phyloP scores from a whole-genome alignment of 2,329 filamentous ascomycete species.

The Cercospora beticola region DNA sequence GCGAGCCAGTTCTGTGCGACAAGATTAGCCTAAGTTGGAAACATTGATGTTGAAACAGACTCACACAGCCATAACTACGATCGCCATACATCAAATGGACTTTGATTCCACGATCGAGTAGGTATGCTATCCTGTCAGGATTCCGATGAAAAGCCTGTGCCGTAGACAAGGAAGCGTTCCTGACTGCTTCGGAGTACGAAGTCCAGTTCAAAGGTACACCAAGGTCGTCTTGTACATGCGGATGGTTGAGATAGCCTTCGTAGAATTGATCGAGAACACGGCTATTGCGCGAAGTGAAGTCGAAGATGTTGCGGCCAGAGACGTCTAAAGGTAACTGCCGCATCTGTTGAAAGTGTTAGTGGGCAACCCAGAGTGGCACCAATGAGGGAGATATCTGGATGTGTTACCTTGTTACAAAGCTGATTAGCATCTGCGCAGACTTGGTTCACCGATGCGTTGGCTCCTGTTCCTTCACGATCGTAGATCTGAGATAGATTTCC shows the following conservation, averaged over 20 bases:
- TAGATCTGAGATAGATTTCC: conserved; percentile 39
- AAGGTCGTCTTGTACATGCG: conserved; percentile 56
- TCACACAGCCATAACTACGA: conserved; percentile 49
- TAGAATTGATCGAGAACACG: conserved; percentile 39
- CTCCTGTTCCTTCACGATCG: conserved; percentile 51
- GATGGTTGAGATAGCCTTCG: conserved; percentile 55
- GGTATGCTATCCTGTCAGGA: conserved; percentile 51
- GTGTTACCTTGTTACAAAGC: conserved; percentile 43
- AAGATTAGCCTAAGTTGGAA: conserved; percentile 24
- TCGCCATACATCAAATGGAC: conserved; percentile 58
- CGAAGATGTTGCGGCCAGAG: conserved; percentile 52
- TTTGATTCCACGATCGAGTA: conserved; percentile 58
- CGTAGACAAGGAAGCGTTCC: conserved; percentile 27
- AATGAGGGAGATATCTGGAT: no score
- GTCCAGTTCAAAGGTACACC: conserved; percentile 60
- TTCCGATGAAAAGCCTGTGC: conserved; percentile 53
- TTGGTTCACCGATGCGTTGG: conserved; percentile 39
- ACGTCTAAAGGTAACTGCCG: background rate
- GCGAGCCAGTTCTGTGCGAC: conserved; percentile 53
- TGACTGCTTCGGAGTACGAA: conserved; percentile 43
- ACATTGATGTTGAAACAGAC: background rate
- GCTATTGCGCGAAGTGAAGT: conserved; percentile 40
- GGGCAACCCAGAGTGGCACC: no score
- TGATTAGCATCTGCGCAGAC: conserved; percentile 48
- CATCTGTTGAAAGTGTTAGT: conserved; percentile 19